These are phyloP conservation scores for Nakazawaea holstii DNA, from an alignment of 805 yeast genomes.

Conservation along the genomic window DNA sequence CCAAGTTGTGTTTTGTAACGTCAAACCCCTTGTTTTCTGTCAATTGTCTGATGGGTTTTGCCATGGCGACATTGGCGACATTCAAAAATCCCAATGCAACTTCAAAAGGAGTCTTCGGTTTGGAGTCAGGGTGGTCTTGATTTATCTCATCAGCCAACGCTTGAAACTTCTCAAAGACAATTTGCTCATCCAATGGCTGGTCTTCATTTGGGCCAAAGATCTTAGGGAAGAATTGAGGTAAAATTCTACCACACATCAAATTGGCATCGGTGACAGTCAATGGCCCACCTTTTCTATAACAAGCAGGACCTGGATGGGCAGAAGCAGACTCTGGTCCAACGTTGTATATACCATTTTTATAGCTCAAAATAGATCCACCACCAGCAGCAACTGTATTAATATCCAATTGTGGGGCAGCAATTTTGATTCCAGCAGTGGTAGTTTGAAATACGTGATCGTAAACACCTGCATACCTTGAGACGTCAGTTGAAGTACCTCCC, in stretches of 20 bases:
- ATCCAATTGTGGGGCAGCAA: conserved; percentile 29
- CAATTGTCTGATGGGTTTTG: conserved; percentile 39
- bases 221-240: conserved; percentile 36
- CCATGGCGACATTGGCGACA: conserved; percentile 42
- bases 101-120: conserved; percentile 32
- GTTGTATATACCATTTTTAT: conserved; percentile 30
- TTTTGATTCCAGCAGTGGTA: conserved; percentile 27
- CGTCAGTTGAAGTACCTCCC: conserved; percentile 35
- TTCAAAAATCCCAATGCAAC: conserved; percentile 40
- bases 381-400: conserved; percentile 28
- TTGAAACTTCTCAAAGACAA: conserved; percentile 28
- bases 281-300: conserved; percentile 44
- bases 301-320: conserved; percentile 44
- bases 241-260: conserved; percentile 34
- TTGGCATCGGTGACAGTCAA: conserved; percentile 43
- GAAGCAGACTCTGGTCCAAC: conserved; percentile 46
- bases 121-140: conserved; percentile 21
- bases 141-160: conserved; percentile 33
- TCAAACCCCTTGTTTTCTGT: conserved; percentile 42
- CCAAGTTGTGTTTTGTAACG: conserved; percentile 35
- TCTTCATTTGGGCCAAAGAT: conserved; percentile 42
- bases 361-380: conserved; percentile 23
- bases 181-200: conserved; percentile 30
- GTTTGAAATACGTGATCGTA: conserved; percentile 26
- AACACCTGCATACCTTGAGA: conserved; percentile 27